Evolutionary conservation across 1,139 yeast genomes (phyloP).

Genomic region (Yamadazyma siamensis): DNA sequence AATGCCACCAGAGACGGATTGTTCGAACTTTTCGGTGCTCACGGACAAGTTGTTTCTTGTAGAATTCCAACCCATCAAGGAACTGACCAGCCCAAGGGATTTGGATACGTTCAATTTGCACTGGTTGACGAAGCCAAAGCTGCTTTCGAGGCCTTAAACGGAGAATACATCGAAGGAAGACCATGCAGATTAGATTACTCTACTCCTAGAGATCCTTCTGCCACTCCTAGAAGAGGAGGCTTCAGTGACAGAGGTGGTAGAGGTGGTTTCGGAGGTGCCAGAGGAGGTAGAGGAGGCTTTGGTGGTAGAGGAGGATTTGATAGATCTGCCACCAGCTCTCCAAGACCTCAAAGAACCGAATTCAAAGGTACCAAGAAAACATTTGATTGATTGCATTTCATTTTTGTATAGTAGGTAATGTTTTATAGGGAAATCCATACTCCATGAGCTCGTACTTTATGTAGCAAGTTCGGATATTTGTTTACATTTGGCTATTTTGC

Average conservation of each 20-base stretch:
- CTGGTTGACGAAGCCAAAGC: slow-evolving; percentile 86
- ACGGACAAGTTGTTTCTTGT: slow-evolving; percentile 81
- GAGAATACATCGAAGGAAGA: slow-evolving; percentile 87
- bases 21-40: slow-evolving; percentile 66
- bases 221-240: slow-evolving; percentile 29
- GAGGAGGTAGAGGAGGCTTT: slow-evolving; percentile 28
- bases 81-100: slow-evolving; percentile 98
- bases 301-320: slow-evolving; percentile 27
- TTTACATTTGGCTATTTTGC: too few species aligned
- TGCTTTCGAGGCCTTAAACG: slow-evolving; percentile 85
- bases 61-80: slow-evolving; percentile 98
- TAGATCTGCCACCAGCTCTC: slow-evolving; percentile 43
- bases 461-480: too few species aligned
- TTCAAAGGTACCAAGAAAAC: slow-evolving; percentile 78
- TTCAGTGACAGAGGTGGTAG: slow-evolving; percentile 18
- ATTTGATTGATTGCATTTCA: slow-evolving; percentile 49
- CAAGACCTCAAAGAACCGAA: slow-evolving; percentile 59
- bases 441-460: too few species aligned
- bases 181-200: slow-evolving; percentile 93
- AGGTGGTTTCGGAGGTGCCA: too few species aligned
- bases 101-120: slow-evolving; percentile 92
- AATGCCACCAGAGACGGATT: slow-evolving; percentile 77
- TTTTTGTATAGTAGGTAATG: slow-evolving; percentile 9
- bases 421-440: too few species aligned
- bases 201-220: slow-evolving; percentile 72